Evolutionary conservation across 768 basidiomycete species (phyloP).

Genomic region (Cytidiella melzeri): DNA sequence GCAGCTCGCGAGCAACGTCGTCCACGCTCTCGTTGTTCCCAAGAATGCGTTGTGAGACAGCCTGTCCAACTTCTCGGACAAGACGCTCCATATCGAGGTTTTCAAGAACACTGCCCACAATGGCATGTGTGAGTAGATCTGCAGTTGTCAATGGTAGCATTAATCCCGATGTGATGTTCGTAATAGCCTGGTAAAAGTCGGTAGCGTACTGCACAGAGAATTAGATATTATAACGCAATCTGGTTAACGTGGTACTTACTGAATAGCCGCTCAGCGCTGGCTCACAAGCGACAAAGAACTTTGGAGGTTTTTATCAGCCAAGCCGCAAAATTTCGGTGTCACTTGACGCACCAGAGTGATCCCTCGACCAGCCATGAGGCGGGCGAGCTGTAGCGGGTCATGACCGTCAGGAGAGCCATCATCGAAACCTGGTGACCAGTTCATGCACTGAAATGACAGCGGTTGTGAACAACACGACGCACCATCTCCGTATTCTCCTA

Average conservation of each 20-base stretch:
- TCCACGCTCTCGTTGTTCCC: slow-evolving; percentile 95
- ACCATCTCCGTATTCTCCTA: slow-evolving; percentile 97
- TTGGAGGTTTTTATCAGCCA: slow-evolving; percentile 11
- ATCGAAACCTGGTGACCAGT: slow-evolving; percentile 62
- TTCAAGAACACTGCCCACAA: slow-evolving; percentile 93
- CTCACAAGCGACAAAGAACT: slow-evolving; percentile 99
- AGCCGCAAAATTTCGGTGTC: slow-evolving; percentile 5
- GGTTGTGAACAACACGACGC: slow-evolving; percentile 18
- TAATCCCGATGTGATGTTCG: slow-evolving; percentile 86
- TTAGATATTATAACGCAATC: slow-evolving; percentile 13
- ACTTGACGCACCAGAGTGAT: slow-evolving; percentile 71
- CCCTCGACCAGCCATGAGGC: slow-evolving; percentile 85
- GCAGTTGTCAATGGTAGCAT: slow-evolving; percentile 97
- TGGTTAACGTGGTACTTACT: slow-evolving; percentile 36
- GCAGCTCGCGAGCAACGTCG: slow-evolving; percentile 90
- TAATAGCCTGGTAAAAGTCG: slow-evolving; percentile 93
- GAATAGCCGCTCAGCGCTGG: slow-evolving; percentile 91
- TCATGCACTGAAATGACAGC: slow-evolving; percentile 5
- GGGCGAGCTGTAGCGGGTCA: slow-evolving; percentile 82
- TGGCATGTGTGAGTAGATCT: slow-evolving; percentile 89
- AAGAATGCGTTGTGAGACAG: slow-evolving; percentile 87
- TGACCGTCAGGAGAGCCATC: slow-evolving; percentile 91
- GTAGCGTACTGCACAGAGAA: slow-evolving; percentile 61
- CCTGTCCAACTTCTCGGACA: slow-evolving; percentile 89
- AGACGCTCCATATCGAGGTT: slow-evolving; percentile 98